Conservation (phyloP, 164 flowering plant species). For the Nymphaea thermarum region DNA sequence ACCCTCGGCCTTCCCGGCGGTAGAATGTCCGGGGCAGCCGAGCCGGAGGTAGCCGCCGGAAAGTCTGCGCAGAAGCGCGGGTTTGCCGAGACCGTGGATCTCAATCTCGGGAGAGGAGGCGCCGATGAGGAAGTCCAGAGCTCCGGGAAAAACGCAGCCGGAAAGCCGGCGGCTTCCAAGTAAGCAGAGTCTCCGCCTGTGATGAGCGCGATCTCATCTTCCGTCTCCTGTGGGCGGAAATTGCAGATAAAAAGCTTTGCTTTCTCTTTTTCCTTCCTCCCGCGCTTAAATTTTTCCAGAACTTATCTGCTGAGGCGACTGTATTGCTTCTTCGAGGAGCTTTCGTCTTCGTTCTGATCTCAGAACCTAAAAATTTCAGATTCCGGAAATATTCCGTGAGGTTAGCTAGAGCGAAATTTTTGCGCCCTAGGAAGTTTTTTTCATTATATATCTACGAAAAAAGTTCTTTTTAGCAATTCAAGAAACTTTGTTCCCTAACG, state of each 20-base stretch:
- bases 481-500: too few species aligned
- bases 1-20: conserved; percentile 32
- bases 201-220: not conserved
- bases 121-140: not conserved
- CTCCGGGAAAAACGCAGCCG: conserved; percentile 4
- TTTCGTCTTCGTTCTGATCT: not conserved
- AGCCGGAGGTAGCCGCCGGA: conserved; percentile 28
- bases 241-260: not conserved
- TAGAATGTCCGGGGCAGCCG: conserved; percentile 10
- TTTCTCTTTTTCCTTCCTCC: not conserved
- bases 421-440: too few species aligned
- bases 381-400: too few species aligned
- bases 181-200: conserved; percentile 6
- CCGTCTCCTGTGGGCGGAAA: too few species aligned
- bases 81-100: conserved; percentile 1
- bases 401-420: too few species aligned
- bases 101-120: conserved; percentile 8
- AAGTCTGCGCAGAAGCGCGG: conserved; percentile 11
- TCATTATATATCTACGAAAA: too few species aligned
- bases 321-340: not conserved
- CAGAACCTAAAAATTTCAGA: not conserved
- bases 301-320: not conserved
- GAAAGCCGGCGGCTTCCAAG: conserved; percentile 21
- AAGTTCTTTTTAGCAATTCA: too few species aligned
- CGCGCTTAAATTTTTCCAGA: not conserved